phyloP scores from a whole-genome alignment of 2,329 filamentous ascomycete species.

The Aspergillus sojae region DNA sequence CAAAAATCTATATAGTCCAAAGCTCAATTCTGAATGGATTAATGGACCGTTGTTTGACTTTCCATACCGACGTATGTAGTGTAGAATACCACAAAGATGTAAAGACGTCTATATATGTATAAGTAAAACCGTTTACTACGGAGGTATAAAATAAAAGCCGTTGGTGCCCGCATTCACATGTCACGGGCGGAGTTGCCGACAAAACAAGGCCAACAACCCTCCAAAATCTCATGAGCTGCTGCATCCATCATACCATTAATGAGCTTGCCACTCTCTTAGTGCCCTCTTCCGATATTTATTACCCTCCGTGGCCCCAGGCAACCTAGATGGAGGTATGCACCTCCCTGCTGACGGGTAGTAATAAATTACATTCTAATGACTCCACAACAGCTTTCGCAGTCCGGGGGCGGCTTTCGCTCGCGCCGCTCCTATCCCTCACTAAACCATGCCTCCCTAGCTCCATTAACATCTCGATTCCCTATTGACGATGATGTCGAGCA shows the following conservation, averaged over 20 bases:
- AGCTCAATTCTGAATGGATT: not conserved
- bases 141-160: not conserved
- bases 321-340: constrained; percentile 27
- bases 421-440: constrained; percentile 63
- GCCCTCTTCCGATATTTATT: not conserved
- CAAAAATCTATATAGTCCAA: not conserved
- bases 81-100: not conserved
- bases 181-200: constrained; percentile 9
- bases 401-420: constrained; percentile 37
- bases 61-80: not conserved
- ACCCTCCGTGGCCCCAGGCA: not conserved
- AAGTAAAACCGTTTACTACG: no score
- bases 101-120: not conserved
- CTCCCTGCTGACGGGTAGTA: not conserved
- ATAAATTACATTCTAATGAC: constrained; percentile 14
- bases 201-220: constrained; percentile 1
- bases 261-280: not conserved
- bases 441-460: constrained; percentile 62
- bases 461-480: constrained; percentile 58
- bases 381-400: constrained; percentile 25
- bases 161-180: constrained; percentile 19
- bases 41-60: not conserved
- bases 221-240: constrained; percentile 4
- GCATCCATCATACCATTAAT: constrained; percentile 5
- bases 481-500: constrained; percentile 51